A percentile compares a stretch with the other conserved stretches of the same genome.
Evolutionary conservation across 2,329 filamentous ascomycete genomes (phyloP).

Genomic region (Pseudomassariella vexata): DNA sequence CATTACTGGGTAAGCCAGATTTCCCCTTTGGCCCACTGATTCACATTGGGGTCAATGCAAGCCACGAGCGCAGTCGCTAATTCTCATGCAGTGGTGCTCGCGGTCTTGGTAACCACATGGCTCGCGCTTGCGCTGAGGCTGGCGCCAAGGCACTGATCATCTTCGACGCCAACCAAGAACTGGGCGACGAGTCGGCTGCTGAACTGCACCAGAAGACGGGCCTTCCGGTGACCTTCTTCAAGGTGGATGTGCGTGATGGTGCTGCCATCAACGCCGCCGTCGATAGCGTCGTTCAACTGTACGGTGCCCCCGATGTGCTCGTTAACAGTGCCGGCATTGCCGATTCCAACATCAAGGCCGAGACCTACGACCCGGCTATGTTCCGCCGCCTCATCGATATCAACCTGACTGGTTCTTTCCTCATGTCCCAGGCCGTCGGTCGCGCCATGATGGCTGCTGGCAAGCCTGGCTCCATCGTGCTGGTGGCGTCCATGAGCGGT

Average conservation of each 20-base stretch:
- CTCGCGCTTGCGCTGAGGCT: conserved; percentile 69
- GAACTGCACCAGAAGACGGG: conserved; percentile 69
- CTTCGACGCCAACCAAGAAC: conserved; percentile 71
- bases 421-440: conserved; percentile 68
- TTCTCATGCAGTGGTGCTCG: conserved; percentile 56
- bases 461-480: conserved; percentile 67
- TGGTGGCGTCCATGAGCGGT: conserved; percentile 77
- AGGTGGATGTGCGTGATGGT: conserved; percentile 71
- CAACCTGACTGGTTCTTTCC: conserved; percentile 74
- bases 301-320: conserved; percentile 67
- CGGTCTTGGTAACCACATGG: conserved; percentile 75
- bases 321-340: conserved; percentile 77
- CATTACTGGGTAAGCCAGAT: conserved; percentile 57
- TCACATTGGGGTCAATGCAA: too few relatives aligned
- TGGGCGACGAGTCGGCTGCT: conserved; percentile 63
- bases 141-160: conserved; percentile 69
- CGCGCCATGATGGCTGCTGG: conserved; percentile 67
- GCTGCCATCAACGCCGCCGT: conserved; percentile 65
- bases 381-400: conserved; percentile 77
- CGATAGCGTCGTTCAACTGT: conserved; percentile 57
- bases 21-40: conserved; percentile 5
- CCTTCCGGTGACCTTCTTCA: conserved; percentile 70
- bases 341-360: conserved; percentile 78
- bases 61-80: conserved; percentile 19
- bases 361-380: conserved; percentile 69